These are phyloP conservation scores for Alternaria hordeiaustralica DNA, from an alignment of 2,329 filamentous ascomycete genomes.

Conservation along the genomic window DNA sequence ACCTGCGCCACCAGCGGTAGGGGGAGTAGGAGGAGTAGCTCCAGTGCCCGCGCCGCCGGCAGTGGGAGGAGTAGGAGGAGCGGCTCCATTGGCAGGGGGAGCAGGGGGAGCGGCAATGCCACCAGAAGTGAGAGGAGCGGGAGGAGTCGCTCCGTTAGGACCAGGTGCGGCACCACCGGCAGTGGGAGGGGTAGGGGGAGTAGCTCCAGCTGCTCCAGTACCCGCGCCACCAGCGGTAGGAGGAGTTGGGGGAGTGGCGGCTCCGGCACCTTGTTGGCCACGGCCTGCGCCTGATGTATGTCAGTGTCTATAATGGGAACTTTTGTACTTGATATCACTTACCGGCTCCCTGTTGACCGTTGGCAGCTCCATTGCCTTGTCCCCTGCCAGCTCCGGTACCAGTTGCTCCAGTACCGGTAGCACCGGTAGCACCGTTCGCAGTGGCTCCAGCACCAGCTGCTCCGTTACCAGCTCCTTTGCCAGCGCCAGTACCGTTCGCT, in stretches of 20 bases:
- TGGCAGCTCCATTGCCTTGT: neutral
- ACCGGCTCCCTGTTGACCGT: neutral
- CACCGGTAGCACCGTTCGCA: neutral
- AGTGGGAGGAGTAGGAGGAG: neutral
- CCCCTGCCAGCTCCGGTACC: neutral
- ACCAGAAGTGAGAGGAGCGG: neutral
- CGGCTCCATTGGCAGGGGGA: neutral
- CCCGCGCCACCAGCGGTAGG: neutral
- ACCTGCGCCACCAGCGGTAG: neutral
- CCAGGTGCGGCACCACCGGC: neutral
- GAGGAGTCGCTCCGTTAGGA: neutral
- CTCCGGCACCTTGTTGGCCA: neutral
- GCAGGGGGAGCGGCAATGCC: neutral
- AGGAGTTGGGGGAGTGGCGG: neutral
- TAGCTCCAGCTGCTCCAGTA: neutral
- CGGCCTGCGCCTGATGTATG: neutral
- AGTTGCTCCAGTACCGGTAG: neutral
- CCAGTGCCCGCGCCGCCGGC: neutral
- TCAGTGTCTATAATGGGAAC: neutral
- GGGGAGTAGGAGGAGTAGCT: neutral
- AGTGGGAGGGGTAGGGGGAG: neutral
- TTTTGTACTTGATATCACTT: neutral
- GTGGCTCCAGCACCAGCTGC: conserved; percentile 3
- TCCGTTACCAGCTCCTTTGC: neutral
- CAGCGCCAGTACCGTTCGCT: neutral